phyloP scores from a whole-genome alignment of 805 yeast genomes.

The Starmerella bombicola region DNA sequence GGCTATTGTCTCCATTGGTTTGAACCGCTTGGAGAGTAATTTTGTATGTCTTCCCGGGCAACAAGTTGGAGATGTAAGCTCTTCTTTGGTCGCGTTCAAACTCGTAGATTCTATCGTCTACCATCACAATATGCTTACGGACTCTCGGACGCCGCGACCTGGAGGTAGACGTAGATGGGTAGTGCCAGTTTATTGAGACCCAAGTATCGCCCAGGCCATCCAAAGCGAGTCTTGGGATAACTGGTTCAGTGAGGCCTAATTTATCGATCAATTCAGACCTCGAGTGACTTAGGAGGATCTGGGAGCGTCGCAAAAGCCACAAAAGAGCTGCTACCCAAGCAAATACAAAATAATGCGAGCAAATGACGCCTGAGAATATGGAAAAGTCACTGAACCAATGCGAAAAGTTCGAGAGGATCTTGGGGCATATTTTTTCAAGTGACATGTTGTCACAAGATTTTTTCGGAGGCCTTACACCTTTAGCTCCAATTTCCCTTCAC shows the following conservation, averaged over 20 bases:
- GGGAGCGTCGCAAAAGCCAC: constrained; percentile 11
- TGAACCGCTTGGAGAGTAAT: constrained; percentile 27
- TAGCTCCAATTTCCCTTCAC: too few species aligned
- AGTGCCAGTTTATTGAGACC: constrained; percentile 15
- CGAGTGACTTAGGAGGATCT: constrained; percentile 6
- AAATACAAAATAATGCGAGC: not conserved
- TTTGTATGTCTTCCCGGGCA: constrained; percentile 27
- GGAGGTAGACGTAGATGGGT: not conserved
- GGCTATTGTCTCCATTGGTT: not conserved
- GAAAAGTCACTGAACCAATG: too few species aligned
- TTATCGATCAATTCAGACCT: constrained; percentile 7
- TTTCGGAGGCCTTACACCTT: too few species aligned
- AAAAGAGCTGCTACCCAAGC: constrained; percentile 3
- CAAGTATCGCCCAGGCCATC: constrained; percentile 15
- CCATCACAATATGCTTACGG: constrained; percentile 3
- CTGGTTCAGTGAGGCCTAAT: constrained; percentile 11
- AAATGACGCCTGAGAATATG: too few species aligned
- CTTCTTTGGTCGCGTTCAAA: constrained; percentile 28
- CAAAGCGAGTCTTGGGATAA: constrained; percentile 10
- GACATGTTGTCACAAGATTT: too few species aligned
- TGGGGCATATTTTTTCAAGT: too few species aligned
- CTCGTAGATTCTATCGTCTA: constrained; percentile 18
- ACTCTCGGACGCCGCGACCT: constrained; percentile 8
- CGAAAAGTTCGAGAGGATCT: too few species aligned
- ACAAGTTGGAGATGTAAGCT: constrained; percentile 27